Conservation (phyloP, 148 eudicot genomes). For the Hydrangea macrophylla region DNA sequence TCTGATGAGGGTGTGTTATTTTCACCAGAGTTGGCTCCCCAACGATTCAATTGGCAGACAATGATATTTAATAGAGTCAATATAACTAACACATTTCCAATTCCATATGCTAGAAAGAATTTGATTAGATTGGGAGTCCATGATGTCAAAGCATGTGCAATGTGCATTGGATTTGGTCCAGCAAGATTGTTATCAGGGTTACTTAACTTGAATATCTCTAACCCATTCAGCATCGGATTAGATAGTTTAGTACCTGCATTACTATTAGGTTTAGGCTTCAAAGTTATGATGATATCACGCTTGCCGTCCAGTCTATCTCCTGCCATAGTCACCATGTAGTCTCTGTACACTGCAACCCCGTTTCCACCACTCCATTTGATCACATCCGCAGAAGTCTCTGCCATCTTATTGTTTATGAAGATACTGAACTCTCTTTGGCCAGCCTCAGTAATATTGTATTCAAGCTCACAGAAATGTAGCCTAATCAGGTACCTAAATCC, state of each 20-base stretch:
- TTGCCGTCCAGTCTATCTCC: conserved; percentile 16
- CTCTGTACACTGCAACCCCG: conserved; percentile 16
- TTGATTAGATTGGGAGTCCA: neutral
- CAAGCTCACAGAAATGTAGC: conserved; percentile 41
- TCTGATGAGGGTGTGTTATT: neutral
- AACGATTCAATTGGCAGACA: conserved; percentile 12
- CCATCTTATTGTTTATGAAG: conserved; percentile 23
- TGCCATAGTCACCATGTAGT: conserved; percentile 26
- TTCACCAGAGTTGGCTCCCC: neutral
- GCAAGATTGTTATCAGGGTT: conserved; percentile 38
- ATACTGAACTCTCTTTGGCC: conserved; percentile 17
- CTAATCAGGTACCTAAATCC: conserved; percentile 44
- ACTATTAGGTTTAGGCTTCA: neutral
- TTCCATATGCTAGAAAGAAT: neutral
- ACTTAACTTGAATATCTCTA: conserved; percentile 50
- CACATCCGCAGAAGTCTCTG: conserved; percentile 18
- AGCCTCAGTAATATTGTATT: neutral
- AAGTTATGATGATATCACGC: conserved; percentile 13
- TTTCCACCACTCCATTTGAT: conserved; percentile 5
- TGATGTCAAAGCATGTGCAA: neutral
- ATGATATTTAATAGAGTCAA: conserved; percentile 16
- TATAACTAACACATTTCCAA: conserved; percentile 9
- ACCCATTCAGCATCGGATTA: conserved; percentile 28
- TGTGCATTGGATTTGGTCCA: conserved; percentile 18
- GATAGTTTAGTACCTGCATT: neutral